Evolutionary conservation across 1,284 basidiomycete genomes (phyloP), one percentile per base, ranked within the genome.

Genomic region (Rugosomyces carneus): DNA sequence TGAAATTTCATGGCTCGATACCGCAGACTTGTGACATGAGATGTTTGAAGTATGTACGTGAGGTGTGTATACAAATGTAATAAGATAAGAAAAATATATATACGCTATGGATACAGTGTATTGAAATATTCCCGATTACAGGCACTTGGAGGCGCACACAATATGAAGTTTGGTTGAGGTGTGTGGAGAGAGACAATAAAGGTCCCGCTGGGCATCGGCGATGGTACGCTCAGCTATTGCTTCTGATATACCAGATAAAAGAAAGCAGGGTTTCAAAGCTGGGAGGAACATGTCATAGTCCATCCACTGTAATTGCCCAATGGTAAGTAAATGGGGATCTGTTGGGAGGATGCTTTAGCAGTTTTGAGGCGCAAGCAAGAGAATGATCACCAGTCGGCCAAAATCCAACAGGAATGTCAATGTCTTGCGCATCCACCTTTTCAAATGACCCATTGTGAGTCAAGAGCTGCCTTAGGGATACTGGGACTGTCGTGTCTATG

Each of bases 251-350:
- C 74, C 76, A 41, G 69, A 63, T 35, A 68, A 69, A 42, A 80
- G 61, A 57, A 84, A 74, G 37, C 81, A 66, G 2, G 80, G 79
- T 47, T 71, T 74, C 49, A 83, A 60, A 3, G 78, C 77, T 34
- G 78, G 77, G 34, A 84, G 64, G 49, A 84, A 67, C n/a, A 74
- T 67, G 53, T 84, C 81, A 53, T 76, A 78, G 49, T 78, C 74
- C 78, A 82, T 76, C 81, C 81, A 84, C 34, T 80, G 78, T 18
- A 83, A 61, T 53, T 84, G 79, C 5, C 80, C 81, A 38, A 81
- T 72, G 26, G 78, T 80, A 19, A 83, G 68, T 24, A 62, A 55
- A 44, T 63, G 54, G 19, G 59, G 56, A 52, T 72, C 70, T 72
- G 47, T 26, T 29, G 29, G 39, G 46, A 53, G 67, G n/a, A n/a